Evolutionary conservation across 257 asterid species (phyloP), one percentile per base, ranked within the genome.

Genomic region (Solanum gracilifrons): DNA sequence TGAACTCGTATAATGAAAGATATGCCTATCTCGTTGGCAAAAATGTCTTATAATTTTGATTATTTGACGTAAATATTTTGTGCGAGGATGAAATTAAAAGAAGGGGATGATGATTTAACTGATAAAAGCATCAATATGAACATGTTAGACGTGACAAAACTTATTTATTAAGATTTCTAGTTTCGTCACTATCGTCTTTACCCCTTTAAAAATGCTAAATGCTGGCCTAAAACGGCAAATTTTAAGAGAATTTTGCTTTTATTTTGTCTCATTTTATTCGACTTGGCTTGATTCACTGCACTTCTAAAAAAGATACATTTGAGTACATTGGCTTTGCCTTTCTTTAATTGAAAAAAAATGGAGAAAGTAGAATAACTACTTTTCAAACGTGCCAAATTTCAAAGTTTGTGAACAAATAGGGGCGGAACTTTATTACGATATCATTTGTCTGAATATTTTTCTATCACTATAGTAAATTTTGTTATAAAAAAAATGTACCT

Each of bases 401-500:
- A 79, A 27, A 25, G 10, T 69, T 69, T 29, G 74, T 68, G 0
- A 1, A 27, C 20, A 25, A 13, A 68, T 1, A 0, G 2, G 82
- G 29, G 5, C 2, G 11, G 3, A 68, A 13, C 0, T 27, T 29
- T 68, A 13, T 7, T 3, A 55, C 2, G 4, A 20, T 55, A 55
- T 55, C 0, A 0, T 20, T 55, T 55, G 5, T 55, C 5, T 55
- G 4, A 13, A 13, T 68, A 27, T 27, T 13, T 27, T 68, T 27
- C 1, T 6, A 27, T n/a, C 1, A 62, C 5, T 62, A 62, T 62
- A 62, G 1, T 4, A n/a, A 60, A 60, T 64, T 4, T n/a, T 64
- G 1, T 9, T 2, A n/a, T 2, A 9, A 1, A 8, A 1, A 18
- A 9, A 0, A 73, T 0, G 5, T 5, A 66, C 3, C 7, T 3